phyloP scores from a whole-genome alignment of 2,329 filamentous ascomycete genomes.

The Gyromitra esculenta region DNA sequence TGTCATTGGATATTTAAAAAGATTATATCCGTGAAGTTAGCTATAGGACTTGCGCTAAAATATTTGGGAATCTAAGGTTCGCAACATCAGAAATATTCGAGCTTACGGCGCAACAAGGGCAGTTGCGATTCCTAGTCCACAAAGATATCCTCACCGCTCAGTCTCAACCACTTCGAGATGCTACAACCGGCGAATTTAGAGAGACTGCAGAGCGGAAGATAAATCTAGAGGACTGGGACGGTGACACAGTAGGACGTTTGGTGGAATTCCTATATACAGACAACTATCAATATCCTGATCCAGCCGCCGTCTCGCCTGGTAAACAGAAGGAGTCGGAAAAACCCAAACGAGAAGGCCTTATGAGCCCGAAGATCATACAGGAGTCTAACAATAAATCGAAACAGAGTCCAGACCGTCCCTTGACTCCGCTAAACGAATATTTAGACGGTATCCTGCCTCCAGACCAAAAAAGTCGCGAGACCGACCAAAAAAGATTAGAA shows the following conservation, averaged over 20 bases:
- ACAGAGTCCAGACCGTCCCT: not conserved
- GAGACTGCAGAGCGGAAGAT: slow-evolving; percentile 18
- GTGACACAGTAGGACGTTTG: slow-evolving; percentile 23
- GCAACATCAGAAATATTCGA: slow-evolving; percentile 2
- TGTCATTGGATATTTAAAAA: not conserved
- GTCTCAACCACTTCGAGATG: slow-evolving; percentile 15
- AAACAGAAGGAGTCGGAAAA: not conserved
- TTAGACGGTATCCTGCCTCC: not conserved
- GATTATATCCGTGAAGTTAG: not conserved
- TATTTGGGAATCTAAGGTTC: not conserved
- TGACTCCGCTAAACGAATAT: slow-evolving; percentile 26
- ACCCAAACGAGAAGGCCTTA: not conserved
- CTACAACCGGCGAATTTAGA: slow-evolving; percentile 1
- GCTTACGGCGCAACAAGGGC: slow-evolving; percentile 9
- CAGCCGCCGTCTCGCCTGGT: not conserved
- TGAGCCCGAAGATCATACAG: not conserved
- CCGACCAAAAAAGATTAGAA: not conserved
- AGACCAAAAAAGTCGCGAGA: not conserved
- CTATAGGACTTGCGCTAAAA: not conserved
- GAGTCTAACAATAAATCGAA: too few species aligned
- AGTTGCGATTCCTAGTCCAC: slow-evolving; percentile 18
- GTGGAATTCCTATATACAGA: slow-evolving; percentile 27
- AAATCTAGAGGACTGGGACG: slow-evolving; percentile 29
- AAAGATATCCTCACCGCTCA: slow-evolving; percentile 8
- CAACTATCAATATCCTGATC: slow-evolving; percentile 21